Percentiles rank a stretch among this genome's conserved stretches.
Evolutionary conservation across 2,329 filamentous ascomycete genomes (phyloP).

Genomic region (Colletotrichum orbiculare): DNA sequence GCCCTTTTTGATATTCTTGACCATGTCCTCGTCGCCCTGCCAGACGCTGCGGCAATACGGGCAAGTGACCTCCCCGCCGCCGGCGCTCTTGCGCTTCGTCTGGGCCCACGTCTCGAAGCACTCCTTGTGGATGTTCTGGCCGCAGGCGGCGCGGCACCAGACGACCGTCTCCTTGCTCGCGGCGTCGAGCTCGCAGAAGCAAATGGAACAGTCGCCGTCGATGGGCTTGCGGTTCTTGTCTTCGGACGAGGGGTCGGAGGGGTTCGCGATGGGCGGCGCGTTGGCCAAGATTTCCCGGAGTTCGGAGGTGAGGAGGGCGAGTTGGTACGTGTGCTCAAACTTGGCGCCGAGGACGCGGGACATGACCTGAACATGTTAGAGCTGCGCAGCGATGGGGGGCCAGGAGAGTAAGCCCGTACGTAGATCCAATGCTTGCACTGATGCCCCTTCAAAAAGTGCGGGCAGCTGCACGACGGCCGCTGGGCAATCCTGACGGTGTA

Average conservation of each 20-base stretch:
- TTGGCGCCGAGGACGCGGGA: conserved; percentile 68
- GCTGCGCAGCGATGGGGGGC: not conserved
- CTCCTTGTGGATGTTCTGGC: conserved; percentile 64
- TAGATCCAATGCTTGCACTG: conserved; percentile 76
- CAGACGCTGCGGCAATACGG: conserved; percentile 70
- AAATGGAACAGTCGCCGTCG: conserved; percentile 69
- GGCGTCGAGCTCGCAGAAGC: conserved; percentile 59
- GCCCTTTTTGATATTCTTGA: conserved; percentile 56
- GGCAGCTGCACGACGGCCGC: conserved; percentile 66
- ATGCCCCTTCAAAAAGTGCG: conserved; percentile 62
- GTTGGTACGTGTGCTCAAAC: conserved; percentile 68
- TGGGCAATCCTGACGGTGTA: conserved; percentile 67
- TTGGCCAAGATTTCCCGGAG: conserved; percentile 67
- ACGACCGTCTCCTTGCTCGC: conserved; percentile 52
- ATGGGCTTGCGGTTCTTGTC: conserved; percentile 59
- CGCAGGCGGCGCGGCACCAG: conserved; percentile 64
- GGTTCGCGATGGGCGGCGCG: conserved; percentile 61
- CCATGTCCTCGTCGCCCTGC: conserved; percentile 58
- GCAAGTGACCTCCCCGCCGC: conserved; percentile 60
- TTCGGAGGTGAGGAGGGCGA: conserved; percentile 68
- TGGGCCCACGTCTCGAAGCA: conserved; percentile 67
- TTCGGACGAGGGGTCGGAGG: conserved; percentile 45
- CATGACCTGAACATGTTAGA: conserved; percentile 56
- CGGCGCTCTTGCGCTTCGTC: conserved; percentile 52
- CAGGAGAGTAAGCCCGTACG: conserved; percentile 45